Evolutionary conservation across 768 basidiomycete species (phyloP).

Genomic region (Astraeus odoratus): DNA sequence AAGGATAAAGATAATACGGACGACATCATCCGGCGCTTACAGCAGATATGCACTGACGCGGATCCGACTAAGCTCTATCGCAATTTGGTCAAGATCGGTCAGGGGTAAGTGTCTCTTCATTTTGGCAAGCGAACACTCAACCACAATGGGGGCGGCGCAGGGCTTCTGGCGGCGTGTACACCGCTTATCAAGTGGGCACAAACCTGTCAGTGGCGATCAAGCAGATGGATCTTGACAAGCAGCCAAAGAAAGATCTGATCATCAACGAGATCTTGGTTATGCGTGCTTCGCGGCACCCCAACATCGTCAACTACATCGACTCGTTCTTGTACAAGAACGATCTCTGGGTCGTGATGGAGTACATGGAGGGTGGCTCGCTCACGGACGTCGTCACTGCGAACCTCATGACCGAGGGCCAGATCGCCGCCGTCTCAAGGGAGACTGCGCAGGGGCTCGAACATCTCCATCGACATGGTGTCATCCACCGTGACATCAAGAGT

Average conservation of each 20-base stretch:
- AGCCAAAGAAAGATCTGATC: constrained; percentile 98
- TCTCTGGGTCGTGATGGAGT: constrained; percentile 99
- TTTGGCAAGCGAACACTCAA: neutral
- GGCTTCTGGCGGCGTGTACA: constrained; percentile 96
- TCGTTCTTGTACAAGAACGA: constrained; percentile 98
- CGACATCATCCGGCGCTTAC: constrained; percentile 86
- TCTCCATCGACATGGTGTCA: constrained; percentile 92
- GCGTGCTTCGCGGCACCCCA: constrained; percentile 94
- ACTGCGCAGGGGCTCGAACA: constrained; percentile 91
- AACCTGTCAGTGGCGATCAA: constrained; percentile 97
- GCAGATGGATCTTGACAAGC: constrained; percentile 99
- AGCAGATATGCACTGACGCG: constrained; percentile 94
- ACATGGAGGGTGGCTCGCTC: constrained; percentile 94
- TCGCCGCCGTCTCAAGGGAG: constrained; percentile 93
- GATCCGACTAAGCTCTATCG: constrained; percentile 94
- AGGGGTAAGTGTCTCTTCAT: constrained; percentile 60
- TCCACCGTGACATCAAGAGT: constrained; percentile 98
- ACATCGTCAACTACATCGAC: constrained; percentile 99
- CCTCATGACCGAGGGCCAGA: constrained; percentile 97
- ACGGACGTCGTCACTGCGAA: constrained; percentile 90
- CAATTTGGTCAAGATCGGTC: constrained; percentile 93
- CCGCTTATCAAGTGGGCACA: constrained; percentile 94
- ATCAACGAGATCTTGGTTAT: constrained; percentile 99
- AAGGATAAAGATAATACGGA: constrained; percentile 68
- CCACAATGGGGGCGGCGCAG: constrained; percentile 32